Conservation (phyloP, 108 stramenopile genomes). For the Phaeodactylum tricornutum region DNA sequence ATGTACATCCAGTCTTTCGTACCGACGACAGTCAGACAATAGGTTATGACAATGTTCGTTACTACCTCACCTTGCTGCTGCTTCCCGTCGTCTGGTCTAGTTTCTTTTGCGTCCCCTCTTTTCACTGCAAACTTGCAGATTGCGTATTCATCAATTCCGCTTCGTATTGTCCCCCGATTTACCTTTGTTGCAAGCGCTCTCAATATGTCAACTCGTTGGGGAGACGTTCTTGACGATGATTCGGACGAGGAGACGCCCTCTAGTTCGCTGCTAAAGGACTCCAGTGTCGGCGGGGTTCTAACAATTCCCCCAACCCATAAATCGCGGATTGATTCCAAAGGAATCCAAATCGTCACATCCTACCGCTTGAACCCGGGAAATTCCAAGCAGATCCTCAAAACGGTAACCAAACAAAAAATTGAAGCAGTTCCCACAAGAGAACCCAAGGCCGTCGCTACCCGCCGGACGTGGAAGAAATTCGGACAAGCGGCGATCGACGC, state of each 20-base stretch:
- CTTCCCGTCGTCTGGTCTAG: not conserved
- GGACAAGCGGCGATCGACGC: slow-evolving; percentile 53
- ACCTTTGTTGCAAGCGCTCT: too few species aligned
- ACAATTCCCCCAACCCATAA: slow-evolving; percentile 78
- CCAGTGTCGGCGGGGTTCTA: slow-evolving; percentile 17
- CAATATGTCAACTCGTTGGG: slow-evolving; percentile 35
- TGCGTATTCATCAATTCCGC: too few species aligned
- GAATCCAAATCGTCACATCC: slow-evolving; percentile 78
- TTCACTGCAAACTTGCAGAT: too few species aligned
- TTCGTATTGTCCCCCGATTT: too few species aligned
- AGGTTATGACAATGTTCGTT: too few species aligned
- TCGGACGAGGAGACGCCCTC: slow-evolving; percentile 29
- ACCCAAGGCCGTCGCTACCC: slow-evolving; percentile 47
- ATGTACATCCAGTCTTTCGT: too few species aligned
- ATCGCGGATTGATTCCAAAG: slow-evolving; percentile 69
- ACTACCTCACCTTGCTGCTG: not conserved
- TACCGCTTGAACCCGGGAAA: slow-evolving; percentile 68
- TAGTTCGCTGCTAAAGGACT: not conserved
- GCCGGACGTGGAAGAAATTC: slow-evolving; percentile 80
- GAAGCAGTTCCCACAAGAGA: slow-evolving; percentile 39
- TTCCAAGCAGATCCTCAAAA: slow-evolving; percentile 57
- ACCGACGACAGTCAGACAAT: too few species aligned
- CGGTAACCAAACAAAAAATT: slow-evolving; percentile 62
- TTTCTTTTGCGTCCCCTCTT: too few species aligned
- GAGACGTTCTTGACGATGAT: slow-evolving; percentile 38